Evolutionary conservation across 352 stramenopile genomes (phyloP).

Genomic region (Globisporangium echinulatum): DNA sequence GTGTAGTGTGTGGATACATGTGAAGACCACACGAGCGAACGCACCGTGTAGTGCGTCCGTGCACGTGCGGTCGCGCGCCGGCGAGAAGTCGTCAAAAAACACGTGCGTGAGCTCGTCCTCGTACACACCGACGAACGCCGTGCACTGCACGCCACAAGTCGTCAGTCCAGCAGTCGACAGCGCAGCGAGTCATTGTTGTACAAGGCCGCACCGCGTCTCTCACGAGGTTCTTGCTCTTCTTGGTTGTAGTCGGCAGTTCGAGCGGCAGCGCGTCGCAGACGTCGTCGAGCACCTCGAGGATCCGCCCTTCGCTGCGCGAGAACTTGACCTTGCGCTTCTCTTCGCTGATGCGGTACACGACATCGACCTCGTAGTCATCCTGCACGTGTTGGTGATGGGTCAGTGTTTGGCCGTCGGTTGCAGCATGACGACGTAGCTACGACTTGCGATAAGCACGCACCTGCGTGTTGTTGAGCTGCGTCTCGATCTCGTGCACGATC

Average conservation of each 20-base stretch:
- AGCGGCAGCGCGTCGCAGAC: slow-evolving; percentile 56
- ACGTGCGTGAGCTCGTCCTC: slow-evolving; percentile 70
- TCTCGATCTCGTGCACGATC: slow-evolving; percentile 79
- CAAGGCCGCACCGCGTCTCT: slow-evolving; percentile 34
- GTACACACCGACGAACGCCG: slow-evolving; percentile 70
- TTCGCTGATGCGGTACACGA: slow-evolving; percentile 83
- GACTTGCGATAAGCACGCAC: slow-evolving; percentile 12
- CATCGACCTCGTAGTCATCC: slow-evolving; percentile 79
- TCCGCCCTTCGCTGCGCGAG: slow-evolving; percentile 73
- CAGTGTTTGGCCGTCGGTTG: too few relatives aligned
- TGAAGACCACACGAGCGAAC: neutral
- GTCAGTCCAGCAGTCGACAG: neutral
- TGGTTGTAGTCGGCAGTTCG: slow-evolving; percentile 24
- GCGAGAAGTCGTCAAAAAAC: slow-evolving; percentile 77
- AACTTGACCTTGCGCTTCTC: slow-evolving; percentile 85
- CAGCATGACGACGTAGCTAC: too few relatives aligned
- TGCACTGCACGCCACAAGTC: slow-evolving; percentile 32
- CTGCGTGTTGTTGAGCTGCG: slow-evolving; percentile 66
- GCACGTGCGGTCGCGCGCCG: slow-evolving; percentile 60
- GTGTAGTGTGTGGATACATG: too few relatives aligned
- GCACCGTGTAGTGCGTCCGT: slow-evolving; percentile 38
- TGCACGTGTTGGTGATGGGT: slow-evolving; percentile 5
- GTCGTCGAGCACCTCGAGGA: slow-evolving; percentile 78
- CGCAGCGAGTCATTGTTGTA: neutral
- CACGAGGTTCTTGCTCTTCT: slow-evolving; percentile 56